These are phyloP conservation scores for Neurospora cerealis DNA, from an alignment of 495 filamentous ascomycete genomes.

Conservation along the genomic window DNA sequence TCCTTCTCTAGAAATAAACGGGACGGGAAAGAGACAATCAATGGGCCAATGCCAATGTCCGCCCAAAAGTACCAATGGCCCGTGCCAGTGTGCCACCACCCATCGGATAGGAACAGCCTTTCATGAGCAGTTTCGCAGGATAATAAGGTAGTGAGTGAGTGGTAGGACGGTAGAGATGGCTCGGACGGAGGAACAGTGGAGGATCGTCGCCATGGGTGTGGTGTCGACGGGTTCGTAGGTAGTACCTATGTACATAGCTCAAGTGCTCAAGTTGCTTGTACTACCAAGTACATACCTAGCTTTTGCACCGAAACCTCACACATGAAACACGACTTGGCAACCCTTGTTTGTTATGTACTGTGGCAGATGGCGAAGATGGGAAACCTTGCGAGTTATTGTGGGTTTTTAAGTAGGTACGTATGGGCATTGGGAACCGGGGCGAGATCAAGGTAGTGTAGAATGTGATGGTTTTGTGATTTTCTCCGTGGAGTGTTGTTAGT, in stretches of 20 bases:
- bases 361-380: neutral
- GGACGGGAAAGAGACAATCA: neutral
- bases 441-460: neutral
- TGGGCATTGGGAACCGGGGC: neutral
- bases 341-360: neutral
- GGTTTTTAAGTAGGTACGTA: neutral
- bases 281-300: neutral
- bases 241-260: neutral
- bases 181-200: neutral
- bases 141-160: neutral
- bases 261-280: neutral
- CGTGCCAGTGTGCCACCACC: neutral
- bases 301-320: neutral
- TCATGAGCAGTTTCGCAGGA: neutral
- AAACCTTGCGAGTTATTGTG: neutral
- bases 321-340: neutral
- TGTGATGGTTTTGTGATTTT: neutral
- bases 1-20: neutral
- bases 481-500: neutral
- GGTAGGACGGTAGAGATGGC: neutral
- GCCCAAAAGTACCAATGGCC: neutral
- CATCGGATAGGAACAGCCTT: neutral
- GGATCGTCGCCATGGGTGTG: neutral
- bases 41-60: neutral
- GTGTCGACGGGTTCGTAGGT: neutral